These are phyloP conservation scores for Pleurotus giganteus DNA, from an alignment of 768 basidiomycete genomes.

Conservation along the genomic window DNA sequence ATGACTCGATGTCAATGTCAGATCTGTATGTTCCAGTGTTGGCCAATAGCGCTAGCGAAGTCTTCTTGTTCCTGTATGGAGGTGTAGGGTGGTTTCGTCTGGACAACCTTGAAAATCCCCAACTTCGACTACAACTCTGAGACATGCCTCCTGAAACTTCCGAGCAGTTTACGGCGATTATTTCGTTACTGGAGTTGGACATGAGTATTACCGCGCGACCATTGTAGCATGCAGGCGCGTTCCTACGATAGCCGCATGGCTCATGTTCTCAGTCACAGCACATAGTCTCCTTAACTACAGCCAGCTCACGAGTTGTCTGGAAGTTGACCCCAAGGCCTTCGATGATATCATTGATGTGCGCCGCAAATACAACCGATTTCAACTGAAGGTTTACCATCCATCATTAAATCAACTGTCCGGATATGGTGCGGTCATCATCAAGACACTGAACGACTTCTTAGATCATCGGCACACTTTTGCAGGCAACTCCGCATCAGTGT, in stretches of 20 bases:
- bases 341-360: not conserved
- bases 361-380: not conserved
- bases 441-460: not conserved
- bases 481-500: not conserved
- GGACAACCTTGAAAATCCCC: too few relatives aligned
- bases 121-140: too few relatives aligned
- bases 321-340: not conserved
- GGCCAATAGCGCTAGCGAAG: too few relatives aligned
- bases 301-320: not conserved
- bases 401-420: not conserved
- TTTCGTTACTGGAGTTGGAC: too few relatives aligned
- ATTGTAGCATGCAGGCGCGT: slow-evolving; percentile 1
- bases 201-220: too few relatives aligned
- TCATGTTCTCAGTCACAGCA: not conserved
- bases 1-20: too few relatives aligned
- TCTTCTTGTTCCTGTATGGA: too few relatives aligned
- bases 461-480: not conserved
- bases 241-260: too few relatives aligned
- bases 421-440: not conserved
- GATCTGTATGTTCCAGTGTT: too few relatives aligned
- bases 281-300: not conserved
- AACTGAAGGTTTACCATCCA: not conserved
- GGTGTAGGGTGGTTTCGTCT: too few relatives aligned
- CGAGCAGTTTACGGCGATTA: too few relatives aligned
- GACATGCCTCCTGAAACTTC: too few relatives aligned